Evolutionary conservation across 345 rosid species (phyloP).

Genomic region (Rhizophora apiculata): DNA sequence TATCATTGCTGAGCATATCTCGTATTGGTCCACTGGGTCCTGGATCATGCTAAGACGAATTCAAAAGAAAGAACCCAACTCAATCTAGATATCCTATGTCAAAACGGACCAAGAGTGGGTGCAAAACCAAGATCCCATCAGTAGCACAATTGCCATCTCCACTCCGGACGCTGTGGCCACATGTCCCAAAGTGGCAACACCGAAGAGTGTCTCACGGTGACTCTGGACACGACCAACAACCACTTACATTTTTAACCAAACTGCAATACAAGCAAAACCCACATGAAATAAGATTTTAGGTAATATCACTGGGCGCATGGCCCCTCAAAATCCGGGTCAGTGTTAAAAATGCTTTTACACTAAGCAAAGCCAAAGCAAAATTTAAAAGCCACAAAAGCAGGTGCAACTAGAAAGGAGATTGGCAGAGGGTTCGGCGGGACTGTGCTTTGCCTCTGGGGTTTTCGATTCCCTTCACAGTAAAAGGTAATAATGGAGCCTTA

Average conservation of each 20-base stretch:
- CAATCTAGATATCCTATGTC: too few relatives aligned
- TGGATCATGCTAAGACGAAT: too few relatives aligned
- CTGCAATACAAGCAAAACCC: neutral
- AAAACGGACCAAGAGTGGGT: conserved; percentile 5
- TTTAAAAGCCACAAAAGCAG: neutral
- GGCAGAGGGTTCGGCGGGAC: conserved; percentile 29
- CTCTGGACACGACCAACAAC: neutral
- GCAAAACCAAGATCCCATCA: conserved; percentile 6
- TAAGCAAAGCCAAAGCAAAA: conserved; percentile 9
- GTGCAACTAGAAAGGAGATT: conserved; percentile 4
- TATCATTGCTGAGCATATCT: too few relatives aligned
- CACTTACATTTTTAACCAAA: neutral
- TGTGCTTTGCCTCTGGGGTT: conserved; percentile 10
- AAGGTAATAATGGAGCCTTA: neutral
- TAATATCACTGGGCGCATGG: neutral
- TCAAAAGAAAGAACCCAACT: too few relatives aligned
- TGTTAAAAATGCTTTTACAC: conserved; percentile 7
- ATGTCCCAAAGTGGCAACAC: conserved; percentile 22
- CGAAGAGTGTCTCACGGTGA: neutral
- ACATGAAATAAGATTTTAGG: conserved; percentile 14
- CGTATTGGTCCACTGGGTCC: too few relatives aligned
- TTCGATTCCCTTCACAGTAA: conserved; percentile 16
- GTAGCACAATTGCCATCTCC: conserved; percentile 6
- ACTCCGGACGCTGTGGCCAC: conserved; percentile 28
- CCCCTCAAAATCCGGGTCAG: conserved; percentile 25